Evolutionary conservation across 257 asterid species (phyloP), one percentile per base, ranked within the genome.

Genomic region (Marsdenia floribunda): DNA sequence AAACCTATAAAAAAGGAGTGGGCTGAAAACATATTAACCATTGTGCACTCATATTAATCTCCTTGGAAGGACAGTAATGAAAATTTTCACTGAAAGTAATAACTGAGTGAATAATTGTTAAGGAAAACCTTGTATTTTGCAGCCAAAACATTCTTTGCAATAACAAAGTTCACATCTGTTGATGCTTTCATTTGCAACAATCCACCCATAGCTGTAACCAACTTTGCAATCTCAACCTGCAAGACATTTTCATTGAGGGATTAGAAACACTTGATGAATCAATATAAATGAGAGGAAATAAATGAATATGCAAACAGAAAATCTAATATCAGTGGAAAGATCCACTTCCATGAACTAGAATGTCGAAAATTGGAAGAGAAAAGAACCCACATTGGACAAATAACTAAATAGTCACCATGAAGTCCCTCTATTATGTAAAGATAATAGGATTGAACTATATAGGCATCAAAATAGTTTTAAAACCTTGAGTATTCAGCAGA

Each of bases 161-260:
- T 84, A 40, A 95, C 97, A 85, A 95, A 92, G 85, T 76, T 89
- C 83, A 92, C 96, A 83, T 92, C 98, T 70, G 88, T 73, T 75
- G 98, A 89, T 80, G 89, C 82, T 87, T 86, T 92, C 69, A 82
- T 75, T 26, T 73, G 91, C 80, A 95, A 71, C 46, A 86, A 80
- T 79, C 98, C 99, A 77, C 97, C 97, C 99, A 95, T 95, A 57
- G 98, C 96, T 66, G 85, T 70, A 46, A 92, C 91, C 89, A 87
- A 83, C 86, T 88, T 89, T 53, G 66, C 86, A 65, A 95, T 89
- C 78, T 87, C 85, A 71, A 80, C 93, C 99, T 95, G 81, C 81
- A 83, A 71, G 82, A 58, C 73, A 80, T 66, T 76, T 79, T 77
- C 73, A 80, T 64, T 71, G 78, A 82, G 65, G 64, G 73, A 69